Percentiles rank a stretch among this genome's conserved stretches.
Conservation (phyloP, 257 asterid species). For the Solanum dulcamara region DNA sequence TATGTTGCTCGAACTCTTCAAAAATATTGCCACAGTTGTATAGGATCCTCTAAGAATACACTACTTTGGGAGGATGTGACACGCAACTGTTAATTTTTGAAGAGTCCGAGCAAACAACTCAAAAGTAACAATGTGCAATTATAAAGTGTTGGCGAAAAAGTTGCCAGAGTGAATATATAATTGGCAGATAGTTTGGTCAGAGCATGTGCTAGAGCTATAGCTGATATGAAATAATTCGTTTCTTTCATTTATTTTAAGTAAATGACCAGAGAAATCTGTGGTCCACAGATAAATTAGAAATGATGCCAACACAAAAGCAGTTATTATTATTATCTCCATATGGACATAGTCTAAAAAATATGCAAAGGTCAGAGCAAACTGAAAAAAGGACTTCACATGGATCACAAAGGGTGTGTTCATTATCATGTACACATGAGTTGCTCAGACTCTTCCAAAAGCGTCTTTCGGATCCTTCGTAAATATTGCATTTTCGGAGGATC, state of each 20-base stretch:
- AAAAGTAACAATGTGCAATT: not conserved
- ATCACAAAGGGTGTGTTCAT: not conserved
- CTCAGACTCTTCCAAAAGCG: not conserved
- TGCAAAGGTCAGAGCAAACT: not conserved
- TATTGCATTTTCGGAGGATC: no score
- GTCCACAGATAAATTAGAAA: not conserved
- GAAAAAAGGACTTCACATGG: not conserved
- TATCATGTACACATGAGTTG: not conserved
- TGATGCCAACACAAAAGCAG: not conserved
- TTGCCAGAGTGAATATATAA: not conserved
- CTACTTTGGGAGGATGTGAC: not conserved
- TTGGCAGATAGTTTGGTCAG: not conserved
- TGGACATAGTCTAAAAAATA: not conserved
- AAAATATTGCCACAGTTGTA: not conserved
- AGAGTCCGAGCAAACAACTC: not conserved
- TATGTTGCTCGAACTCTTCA: not conserved
- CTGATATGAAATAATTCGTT: not conserved
- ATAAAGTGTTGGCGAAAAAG: not conserved
- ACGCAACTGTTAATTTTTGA: not conserved
- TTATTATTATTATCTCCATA: not conserved
- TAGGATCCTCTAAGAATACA: not conserved
- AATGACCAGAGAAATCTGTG: not conserved
- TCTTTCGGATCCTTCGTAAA: not conserved
- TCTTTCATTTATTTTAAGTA: not conserved
- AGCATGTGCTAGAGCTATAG: not conserved